phyloP scores from a whole-genome alignment of 1,284 basidiomycete species.

The Stygiomarasmius scandens region DNA sequence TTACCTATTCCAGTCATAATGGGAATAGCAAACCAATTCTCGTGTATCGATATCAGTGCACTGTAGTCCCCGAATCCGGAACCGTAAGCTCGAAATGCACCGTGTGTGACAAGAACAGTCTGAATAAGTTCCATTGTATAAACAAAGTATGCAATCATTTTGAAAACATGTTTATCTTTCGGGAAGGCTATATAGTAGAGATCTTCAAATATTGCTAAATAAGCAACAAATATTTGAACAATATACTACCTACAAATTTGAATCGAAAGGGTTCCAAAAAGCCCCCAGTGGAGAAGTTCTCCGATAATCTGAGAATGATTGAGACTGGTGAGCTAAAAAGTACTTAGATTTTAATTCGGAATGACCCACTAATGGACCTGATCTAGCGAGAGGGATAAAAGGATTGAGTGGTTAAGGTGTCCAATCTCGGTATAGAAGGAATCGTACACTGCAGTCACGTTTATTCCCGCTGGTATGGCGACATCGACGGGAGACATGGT shows the following conservation, averaged over 20 bases:
- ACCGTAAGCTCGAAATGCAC: not conserved
- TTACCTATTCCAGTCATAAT: slow-evolving; percentile 1
- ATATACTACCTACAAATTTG: not conserved
- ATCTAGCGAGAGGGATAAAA: no score
- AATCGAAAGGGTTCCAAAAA: slow-evolving; percentile 1
- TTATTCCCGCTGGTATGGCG: no score
- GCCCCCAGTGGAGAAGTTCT: not conserved
- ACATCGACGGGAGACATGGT: not conserved
- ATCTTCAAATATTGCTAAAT: not conserved
- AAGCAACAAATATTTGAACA: not conserved
- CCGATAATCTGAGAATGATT: not conserved
- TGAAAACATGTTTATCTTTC: not conserved
- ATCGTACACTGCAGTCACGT: no score
- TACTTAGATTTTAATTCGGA: no score
- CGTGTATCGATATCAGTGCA: not conserved
- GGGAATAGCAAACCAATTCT: not conserved
- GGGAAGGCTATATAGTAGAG: slow-evolving; percentile 6
- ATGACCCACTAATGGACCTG: no score
- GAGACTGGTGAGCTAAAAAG: no score
- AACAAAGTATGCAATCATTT: not conserved
- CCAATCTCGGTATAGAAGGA: no score
- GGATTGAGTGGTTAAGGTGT: no score
- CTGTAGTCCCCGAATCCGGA: not conserved
- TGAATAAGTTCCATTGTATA: slow-evolving; percentile 1
- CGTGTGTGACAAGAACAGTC: not conserved